These are phyloP conservation scores for Euphorbia lathyris DNA, from an alignment of 345 rosid genomes.

Conservation along the genomic window DNA sequence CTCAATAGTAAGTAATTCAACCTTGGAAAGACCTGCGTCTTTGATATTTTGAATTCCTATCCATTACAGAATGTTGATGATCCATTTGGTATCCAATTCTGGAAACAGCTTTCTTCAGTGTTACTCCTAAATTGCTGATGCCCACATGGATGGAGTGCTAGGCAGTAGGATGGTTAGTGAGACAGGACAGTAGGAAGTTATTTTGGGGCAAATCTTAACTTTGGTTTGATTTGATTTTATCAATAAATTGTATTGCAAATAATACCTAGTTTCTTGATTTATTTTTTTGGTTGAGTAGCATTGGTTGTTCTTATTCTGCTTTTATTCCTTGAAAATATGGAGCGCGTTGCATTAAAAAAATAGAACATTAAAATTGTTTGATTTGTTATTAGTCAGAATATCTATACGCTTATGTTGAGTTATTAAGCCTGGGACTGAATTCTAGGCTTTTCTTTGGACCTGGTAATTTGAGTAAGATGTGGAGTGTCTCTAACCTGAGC, in stretches of 20 bases:
- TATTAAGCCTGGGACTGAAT: background rate
- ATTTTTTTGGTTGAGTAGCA: background rate
- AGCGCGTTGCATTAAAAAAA: background rate
- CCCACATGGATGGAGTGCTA: background rate
- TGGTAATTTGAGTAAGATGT: background rate
- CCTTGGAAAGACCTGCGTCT: background rate
- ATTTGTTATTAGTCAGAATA: background rate
- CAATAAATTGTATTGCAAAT: background rate
- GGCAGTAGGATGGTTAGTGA: background rate
- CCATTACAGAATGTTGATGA: background rate
- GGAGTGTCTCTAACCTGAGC: background rate
- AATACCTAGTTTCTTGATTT: background rate
- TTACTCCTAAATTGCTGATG: background rate
- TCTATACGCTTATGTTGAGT: background rate
- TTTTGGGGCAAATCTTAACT: background rate
- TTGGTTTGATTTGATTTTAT: background rate
- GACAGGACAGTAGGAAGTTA: constrained; percentile 2
- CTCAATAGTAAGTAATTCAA: background rate
- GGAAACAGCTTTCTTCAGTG: background rate
- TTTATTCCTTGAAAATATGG: background rate
- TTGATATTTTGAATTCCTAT: background rate
- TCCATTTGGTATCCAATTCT: background rate
- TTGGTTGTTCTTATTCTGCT: background rate
- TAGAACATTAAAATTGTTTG: background rate
- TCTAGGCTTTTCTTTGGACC: background rate